Base-by-base conservation (phyloP, 306 rosid genomes). In the Cajanus cajan region DNA sequence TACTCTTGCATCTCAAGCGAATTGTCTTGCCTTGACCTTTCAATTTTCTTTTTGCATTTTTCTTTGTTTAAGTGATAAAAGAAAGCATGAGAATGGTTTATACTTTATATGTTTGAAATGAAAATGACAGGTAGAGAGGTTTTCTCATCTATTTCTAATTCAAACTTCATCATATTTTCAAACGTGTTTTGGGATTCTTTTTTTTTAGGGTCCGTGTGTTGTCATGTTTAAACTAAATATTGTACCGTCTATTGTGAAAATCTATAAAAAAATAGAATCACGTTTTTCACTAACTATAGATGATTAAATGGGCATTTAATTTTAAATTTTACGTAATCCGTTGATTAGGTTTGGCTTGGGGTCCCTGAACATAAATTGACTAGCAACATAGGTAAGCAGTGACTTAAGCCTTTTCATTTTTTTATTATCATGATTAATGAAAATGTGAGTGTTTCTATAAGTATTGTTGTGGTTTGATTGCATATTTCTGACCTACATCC, bases 351-450 rank as follows among this genome's bases (percentile, higher is more conserved):
- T 40, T 55, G 15, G 66, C 57, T 28, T 65, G 9, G 4, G 68
- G 68, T 25, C 68, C 40, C 14, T 41, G 15, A 55, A 36, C 51
- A 73, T 48, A 48, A 43, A 43, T 15, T 54, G 15, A 41, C 28
- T 59, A 54, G 36, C 48, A 6, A 14, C 12, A 40, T 7, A 85
- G 36, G 84, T 85, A 78, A 73, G 86, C 86, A 65, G 34, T 85
- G 87, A 88, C 87, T 73, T 83, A 14, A 78, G 31, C 84, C 50
- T 13, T 61, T 25, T 24, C 4, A 28, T 1, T 28, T 28, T n/a
- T 28, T 28, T 28, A 28, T 28, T 28, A 28, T 28, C n/a, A n/a
- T n/a, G n/a, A n/a, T n/a, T n/a, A n/a, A n/a, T n/a, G n/a, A n/a
- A n/a, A n/a, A n/a, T n/a, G n/a, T n/a, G n/a, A n/a, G n/a, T n/a